Evolutionary conservation across 83 land plant genomes (phyloP), one percentile per base, ranked within the genome.

Genomic region (Isoetes engelmannii): DNA sequence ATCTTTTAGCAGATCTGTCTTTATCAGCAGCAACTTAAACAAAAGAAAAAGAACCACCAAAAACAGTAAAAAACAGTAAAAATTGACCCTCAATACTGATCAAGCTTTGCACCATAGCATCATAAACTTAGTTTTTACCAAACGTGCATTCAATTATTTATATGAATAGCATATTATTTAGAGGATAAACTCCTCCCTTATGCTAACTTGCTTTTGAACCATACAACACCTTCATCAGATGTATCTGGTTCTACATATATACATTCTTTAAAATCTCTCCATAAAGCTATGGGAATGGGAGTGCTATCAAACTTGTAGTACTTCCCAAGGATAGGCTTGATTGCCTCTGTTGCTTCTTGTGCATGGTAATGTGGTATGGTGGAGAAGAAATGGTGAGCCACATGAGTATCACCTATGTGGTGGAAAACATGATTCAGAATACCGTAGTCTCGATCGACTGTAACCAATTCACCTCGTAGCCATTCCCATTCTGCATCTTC

Each of bases 361-460:
- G 89, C 89, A 57, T 86, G 87, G 61, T 86, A 86, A 18, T 84
- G 89, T 8, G 87, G 87, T 76, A 86, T 86, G 13, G 80, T 86
- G 4, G 89, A 79, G 64, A 86, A 79, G 45, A 84, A 55, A 72
- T 86, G 87, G 68, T 84, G 87, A 0, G 82, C 78, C 4, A 86
- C 79, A 62, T 86, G 89, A 13, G 89, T 86, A 45, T 86, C 87
- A 0, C 82, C 79, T 37, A 86, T 83, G 45, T 83, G 75, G 53
- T 86, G 89, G 77, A 86, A 81, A 9, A 86, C 84, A 46, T 72
- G 75, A 72, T 86, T 86, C 64, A 86, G 28, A 10, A 83, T 56
- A 8, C 86, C 89, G 49, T 83, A 86, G 60, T 86, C 89, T 6
- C 89, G 75, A 46, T 86, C 89, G 4, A 80, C 73, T 2, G 89